Evolutionary conservation across 129 eudicot genomes (phyloP), one percentile per base, ranked within the genome.

Genomic region (Pittosporum tobira): DNA sequence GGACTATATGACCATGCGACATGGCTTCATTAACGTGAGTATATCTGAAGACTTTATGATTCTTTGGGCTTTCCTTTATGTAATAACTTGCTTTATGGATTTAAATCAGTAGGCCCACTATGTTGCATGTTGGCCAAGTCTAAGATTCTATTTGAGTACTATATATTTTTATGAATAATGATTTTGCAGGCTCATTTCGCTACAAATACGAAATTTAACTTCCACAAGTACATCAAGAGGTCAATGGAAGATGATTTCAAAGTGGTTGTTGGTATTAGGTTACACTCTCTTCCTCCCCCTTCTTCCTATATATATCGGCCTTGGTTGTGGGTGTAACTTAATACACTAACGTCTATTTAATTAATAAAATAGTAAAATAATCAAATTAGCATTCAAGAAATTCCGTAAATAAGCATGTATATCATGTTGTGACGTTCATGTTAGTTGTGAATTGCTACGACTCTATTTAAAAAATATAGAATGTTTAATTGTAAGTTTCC

Each of bases 171-270:
- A 10, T 31, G 4, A 2, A 0, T 16, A 31, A 4, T 25, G 13
- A 42, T 48, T 57, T 57, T 36, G 19, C 69, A 81, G 88, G 84
- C 88, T 20, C 88, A 81, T 68, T 51, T 77, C 45, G 69, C 88
- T 1, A 9, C 76, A 1, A 65, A 64, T 56, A 77, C 52, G 31
- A 48, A 54, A 44, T 81, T 81, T 75, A 67, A 81, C 26, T 81
- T 81, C 66, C 84, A 71, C 19, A 77, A 77, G 73, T 77, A 77
- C 62, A 81, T 81, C 50, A 74, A 77, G 58, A 70, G 76, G 23
- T 70, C 81, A 6, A 49, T 81, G 45, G 88, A 81, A 40, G 84
- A 81, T 25, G 88, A 81, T 67, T 81, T 77, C 59, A 77, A 77
- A 62, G 68, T 71, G 4, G 75, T 81, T 7, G 81, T 81, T 22